Evolutionary conservation across 768 basidiomycete genomes (phyloP).

Genomic region (Amanita thiersii): DNA sequence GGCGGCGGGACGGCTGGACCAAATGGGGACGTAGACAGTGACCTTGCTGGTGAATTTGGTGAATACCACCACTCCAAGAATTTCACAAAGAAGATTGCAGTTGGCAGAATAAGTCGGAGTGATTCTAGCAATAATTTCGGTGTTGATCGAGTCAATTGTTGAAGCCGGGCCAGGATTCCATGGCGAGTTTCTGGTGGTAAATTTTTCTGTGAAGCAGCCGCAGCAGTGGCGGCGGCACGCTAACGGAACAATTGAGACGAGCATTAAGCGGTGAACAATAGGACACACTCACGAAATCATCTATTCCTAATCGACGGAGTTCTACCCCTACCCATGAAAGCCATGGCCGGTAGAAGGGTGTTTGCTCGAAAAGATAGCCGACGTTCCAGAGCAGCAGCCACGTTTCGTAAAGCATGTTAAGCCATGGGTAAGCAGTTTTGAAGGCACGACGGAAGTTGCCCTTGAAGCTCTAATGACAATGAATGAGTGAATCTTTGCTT

Average conservation of each 20-base stretch:
- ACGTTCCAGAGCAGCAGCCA: conserved; percentile 82
- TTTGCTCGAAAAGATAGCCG: conserved; percentile 83
- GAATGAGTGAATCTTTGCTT: not conserved
- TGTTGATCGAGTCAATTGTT: conserved; percentile 37
- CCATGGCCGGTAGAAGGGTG: conserved; percentile 88
- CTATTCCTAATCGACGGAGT: conserved; percentile 67
- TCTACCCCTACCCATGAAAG: conserved; percentile 78
- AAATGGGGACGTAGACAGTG: conserved; percentile 51
- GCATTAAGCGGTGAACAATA: too few relatives aligned
- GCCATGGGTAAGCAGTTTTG: conserved; percentile 75
- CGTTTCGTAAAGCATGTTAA: conserved; percentile 70
- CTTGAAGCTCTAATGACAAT: conserved; percentile 34
- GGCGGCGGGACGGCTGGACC: conserved; percentile 76
- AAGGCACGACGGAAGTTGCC: conserved; percentile 53
- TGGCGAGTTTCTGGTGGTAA: conserved; percentile 19
- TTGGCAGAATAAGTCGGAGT: conserved; percentile 71
- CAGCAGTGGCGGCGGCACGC: conserved; percentile 20
- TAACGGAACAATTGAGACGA: too few relatives aligned
- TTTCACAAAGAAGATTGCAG: conserved; percentile 90
- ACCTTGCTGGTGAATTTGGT: conserved; percentile 77
- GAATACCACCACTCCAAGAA: conserved; percentile 99
- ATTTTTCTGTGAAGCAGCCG: not conserved
- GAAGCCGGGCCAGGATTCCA: conserved; percentile 34
- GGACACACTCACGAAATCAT: conserved; percentile 59
- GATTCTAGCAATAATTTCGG: conserved; percentile 71